Evolutionary conservation across 2,329 filamentous ascomycete species (phyloP), one percentile per base, ranked within the genome.

Genomic region (Byssothecium circinans): DNA sequence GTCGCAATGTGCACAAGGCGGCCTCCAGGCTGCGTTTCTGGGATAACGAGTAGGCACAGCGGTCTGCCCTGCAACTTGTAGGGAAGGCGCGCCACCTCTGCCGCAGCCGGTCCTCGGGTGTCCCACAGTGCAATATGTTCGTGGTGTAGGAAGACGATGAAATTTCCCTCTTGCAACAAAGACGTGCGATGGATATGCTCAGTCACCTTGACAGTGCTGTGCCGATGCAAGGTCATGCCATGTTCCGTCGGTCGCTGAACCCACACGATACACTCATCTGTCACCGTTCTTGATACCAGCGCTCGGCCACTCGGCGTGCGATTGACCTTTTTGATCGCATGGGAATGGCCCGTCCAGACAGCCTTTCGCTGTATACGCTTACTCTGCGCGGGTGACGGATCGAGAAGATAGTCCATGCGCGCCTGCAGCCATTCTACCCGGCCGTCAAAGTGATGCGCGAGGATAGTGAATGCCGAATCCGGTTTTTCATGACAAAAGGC

Each of bases 391-490:
- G 81, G 80, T 1, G 81, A 78, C 2, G 88, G 86, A 61, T 95
- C 90, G 54, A 99, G 86, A 12, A 97, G 76, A 43, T 87, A 81
- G 48, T 91, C 88, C 20, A 96, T 79, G 55, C 86, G 84, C 37
- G 85, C 86, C 56, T 91, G 84, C 64, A 91, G 89, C 72, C 91
- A 88, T 43, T 89, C 86, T 52, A 99, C 85, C 48, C 84, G 82
- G 8, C 92, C 92, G 62, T 94, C 87, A 57, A 96, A 92, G 55
- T 88, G 84, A 68, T 99, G 92, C 4, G 89, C 75, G 11, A 97
- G 74, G 18, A 99, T 71, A 39, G 85, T 84, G 29, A 95, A 76
- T 34, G 82, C 81, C 7, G 86, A 85, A 4, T 79, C 80, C 2
- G 77, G 73, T 45, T 77, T 78, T 49, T 73, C 73, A 23, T 86